Base-by-base conservation (phyloP, 2,329 filamentous ascomycete species). In the Cadophora sp. region DNA sequence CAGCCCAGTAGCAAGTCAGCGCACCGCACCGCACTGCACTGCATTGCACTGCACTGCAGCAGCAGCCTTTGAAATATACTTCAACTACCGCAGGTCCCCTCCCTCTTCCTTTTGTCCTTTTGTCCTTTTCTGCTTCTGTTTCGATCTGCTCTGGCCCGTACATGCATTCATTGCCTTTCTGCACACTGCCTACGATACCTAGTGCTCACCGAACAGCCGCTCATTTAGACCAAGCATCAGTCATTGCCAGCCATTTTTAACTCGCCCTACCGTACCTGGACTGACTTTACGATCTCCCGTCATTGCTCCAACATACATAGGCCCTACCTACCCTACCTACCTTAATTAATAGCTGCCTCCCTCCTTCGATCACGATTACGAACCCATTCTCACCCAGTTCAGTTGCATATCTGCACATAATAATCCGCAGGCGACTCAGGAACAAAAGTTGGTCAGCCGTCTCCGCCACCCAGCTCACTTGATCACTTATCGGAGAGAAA, bases 11-110 rank as follows among this genome's bases (percentile, higher is more conserved):
- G 45, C n/a, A 48, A 33, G 33, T 27, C 48, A 43, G 55, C 27
- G n/a, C 18, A n/a, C 55, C n/a, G n/a, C n/a, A n/a, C n/a, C n/a
- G n/a, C n/a, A n/a, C n/a, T n/a, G n/a, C n/a, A n/a, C n/a, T n/a
- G n/a, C n/a, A n/a, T n/a, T n/a, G n/a, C n/a, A n/a, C n/a, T n/a
- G 33, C 33, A 36, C 4, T 7, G 22, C 16, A 51, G 36, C 22
- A 56, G 53, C 5, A 51, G 27, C 47, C n/a, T 39, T 53, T 16
- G n/a, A 62, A 53, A n/a, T 53, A 41, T 62, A 53, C 59, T 41
- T 62, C 45, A 62, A 53, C 59, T 50, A 20, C 59, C 51, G 22
- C 22, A 41, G n/a, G 22, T 24, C 47, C 39, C 14, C 18, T 24
- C 22, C 20, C 22, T 11, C 55, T 18, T 16, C 39, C 24, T 16